These are phyloP conservation scores for Lasiosphaeris hirsuta DNA, from an alignment of 495 filamentous ascomycete species.

Conservation along the genomic window DNA sequence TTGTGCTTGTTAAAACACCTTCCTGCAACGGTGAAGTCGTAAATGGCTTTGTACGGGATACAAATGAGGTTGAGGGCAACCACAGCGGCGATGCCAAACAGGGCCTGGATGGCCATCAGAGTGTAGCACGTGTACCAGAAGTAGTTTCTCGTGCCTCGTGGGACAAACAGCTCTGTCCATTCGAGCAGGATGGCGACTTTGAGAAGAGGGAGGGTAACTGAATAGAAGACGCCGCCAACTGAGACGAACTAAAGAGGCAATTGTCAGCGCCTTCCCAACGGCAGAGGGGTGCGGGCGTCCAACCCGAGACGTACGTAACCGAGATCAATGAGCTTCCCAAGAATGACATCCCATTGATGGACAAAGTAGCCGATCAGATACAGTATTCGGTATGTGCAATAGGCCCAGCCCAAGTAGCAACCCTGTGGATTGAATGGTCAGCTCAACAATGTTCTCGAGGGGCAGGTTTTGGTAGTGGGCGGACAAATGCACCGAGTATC, in stretches of 20 bases:
- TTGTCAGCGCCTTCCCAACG: background rate
- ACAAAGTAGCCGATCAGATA: slow-evolving; percentile 25
- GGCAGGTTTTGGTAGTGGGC: background rate
- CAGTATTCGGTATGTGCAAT: slow-evolving; percentile 8
- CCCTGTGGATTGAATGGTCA: background rate
- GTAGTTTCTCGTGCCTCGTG: slow-evolving; percentile 2
- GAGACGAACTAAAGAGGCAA: slow-evolving; percentile 10
- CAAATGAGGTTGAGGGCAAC: slow-evolving; percentile 38
- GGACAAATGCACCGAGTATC: background rate
- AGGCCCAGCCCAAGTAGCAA: slow-evolving; percentile 19
- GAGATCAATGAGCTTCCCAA: background rate
- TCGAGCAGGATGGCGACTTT: slow-evolving; percentile 37
- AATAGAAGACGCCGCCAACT: slow-evolving; percentile 22
- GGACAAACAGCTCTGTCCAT: slow-evolving; percentile 32
- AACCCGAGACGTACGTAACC: background rate
- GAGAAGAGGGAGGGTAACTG: slow-evolving; percentile 20
- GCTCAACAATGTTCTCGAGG: background rate
- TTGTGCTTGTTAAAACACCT: slow-evolving; percentile 28
- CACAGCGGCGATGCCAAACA: slow-evolving; percentile 23
- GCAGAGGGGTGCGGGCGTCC: background rate
- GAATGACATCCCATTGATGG: slow-evolving; percentile 28
- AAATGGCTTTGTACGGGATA: slow-evolving; percentile 34
- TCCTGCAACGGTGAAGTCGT: slow-evolving; percentile 21
- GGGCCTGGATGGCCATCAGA: slow-evolving; percentile 14
- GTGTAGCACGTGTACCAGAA: slow-evolving; percentile 18